Evolutionary conservation across 2,329 filamentous ascomycete species (phyloP), one percentile per base, ranked within the genome.

Genomic region (Beauveria sp.): DNA sequence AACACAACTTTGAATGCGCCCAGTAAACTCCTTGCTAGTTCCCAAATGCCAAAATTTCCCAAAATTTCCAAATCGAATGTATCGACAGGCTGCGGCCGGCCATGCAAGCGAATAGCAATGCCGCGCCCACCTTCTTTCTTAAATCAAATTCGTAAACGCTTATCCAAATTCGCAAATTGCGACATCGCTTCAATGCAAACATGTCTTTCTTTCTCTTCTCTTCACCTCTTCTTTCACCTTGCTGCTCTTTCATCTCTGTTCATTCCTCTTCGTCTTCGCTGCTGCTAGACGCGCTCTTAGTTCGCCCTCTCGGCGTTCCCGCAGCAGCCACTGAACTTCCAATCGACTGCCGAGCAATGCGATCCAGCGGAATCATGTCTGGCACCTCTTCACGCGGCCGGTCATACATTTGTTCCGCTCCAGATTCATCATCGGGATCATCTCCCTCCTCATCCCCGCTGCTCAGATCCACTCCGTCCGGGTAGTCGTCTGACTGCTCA

Each of bases 371-470:
- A 26, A 49, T 65, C 52, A 16, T 63, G 60, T 26, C 65, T 9
- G 64, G 42, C 6, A 38, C 43, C 3, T 34, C 51, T 8, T 67
- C 65, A 20, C 53, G 66, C 20, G 64, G 60, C 9, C 24, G 46
- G 38, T 71, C 70, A 46, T 74, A 72, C 65, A 75, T 75, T 18
- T 67, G 64, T 10, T 68, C 62, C 6, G 67, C 65, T 1, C 65
- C 67, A 1, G 70, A 65, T 10, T 73, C 72, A 12, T 74, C 70
- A 6, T 76, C 74, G 1, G 72, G 72, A n/a, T 75, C 74, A 22
- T 74, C 74, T 2, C 73, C 73, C 34, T 76, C 73, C 57, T 78
- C 75, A 7, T 78, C 78, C 1, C 71, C 74, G 6, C 77, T 79
- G 50, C 68, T 74, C 34, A 77, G 66, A 18, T 76, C 74, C 5